Conservation (phyloP, 768 basidiomycete species). For the Mycena venus region DNA sequence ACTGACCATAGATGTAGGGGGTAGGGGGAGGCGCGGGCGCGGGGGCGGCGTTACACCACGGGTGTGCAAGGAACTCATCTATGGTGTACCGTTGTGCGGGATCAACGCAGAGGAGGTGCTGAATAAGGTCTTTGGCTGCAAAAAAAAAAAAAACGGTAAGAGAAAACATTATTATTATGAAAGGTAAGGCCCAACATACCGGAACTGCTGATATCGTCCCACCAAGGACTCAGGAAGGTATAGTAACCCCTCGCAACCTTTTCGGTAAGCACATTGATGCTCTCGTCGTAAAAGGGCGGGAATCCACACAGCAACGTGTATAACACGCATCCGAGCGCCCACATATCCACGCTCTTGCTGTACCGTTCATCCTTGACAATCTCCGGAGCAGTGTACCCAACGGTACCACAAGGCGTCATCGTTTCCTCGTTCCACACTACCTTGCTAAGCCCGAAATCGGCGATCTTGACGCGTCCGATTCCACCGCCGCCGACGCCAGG, state of each 20-base stretch:
- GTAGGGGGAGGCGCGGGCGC: constrained; percentile 77
- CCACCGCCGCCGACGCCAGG: constrained; percentile 95
- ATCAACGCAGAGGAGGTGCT: constrained; percentile 95
- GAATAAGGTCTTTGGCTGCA: constrained; percentile 94
- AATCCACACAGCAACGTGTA: constrained; percentile 98
- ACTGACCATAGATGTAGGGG: constrained; percentile 63
- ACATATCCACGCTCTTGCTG: constrained; percentile 98
- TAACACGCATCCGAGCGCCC: constrained; percentile 99
- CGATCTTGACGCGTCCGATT: constrained; percentile 98
- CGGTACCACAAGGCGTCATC: constrained; percentile 99
- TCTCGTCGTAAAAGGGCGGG: constrained; percentile 99
- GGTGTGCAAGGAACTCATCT: constrained; percentile 96
- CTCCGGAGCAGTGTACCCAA: constrained; percentile 99
- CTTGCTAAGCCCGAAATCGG: constrained; percentile 97
- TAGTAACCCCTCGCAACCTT: constrained; percentile 98
- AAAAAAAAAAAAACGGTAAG: background rate
- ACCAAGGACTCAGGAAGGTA: constrained; percentile 99
- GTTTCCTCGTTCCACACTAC: constrained; percentile 99
- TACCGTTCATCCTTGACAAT: constrained; percentile 99
- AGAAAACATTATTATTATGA: background rate
- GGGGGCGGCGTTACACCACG: constrained; percentile 88
- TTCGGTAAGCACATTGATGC: constrained; percentile 97
- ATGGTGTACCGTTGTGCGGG: constrained; percentile 97
- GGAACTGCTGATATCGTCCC: constrained; percentile 92
- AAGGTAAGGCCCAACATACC: constrained; percentile 63